Evolutionary conservation across 2,329 filamentous ascomycete species (phyloP).

Genomic region (Venturia aucupariae): DNA sequence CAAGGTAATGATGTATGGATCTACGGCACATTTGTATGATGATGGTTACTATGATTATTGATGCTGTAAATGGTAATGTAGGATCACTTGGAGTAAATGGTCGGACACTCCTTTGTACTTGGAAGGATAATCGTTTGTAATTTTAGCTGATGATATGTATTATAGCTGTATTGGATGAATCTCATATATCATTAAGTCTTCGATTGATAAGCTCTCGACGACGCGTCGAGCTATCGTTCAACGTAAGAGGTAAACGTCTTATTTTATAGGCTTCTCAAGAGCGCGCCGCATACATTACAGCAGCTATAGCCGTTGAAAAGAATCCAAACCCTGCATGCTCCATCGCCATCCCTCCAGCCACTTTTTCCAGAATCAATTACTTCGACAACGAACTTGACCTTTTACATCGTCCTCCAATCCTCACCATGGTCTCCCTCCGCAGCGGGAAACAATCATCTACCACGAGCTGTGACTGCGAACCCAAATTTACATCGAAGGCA

Average conservation of each 20-base stretch:
- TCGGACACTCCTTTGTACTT: neutral
- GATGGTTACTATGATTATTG: neutral
- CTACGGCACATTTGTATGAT: neutral
- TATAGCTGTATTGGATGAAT: neutral
- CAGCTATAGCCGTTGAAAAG: too few species aligned
- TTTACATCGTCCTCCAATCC: neutral
- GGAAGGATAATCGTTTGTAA: neutral
- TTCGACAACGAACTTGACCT: too few species aligned
- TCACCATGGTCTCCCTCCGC: neutral
- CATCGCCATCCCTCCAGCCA: too few species aligned
- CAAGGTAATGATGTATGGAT: neutral
- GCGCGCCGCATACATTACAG: too few species aligned
- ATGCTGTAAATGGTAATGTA: neutral
- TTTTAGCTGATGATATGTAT: neutral
- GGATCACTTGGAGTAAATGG: neutral
- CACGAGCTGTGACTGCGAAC: neutral
- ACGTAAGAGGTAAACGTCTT: neutral
- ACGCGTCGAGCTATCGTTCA: neutral
- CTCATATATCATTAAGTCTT: neutral
- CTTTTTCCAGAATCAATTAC: too few species aligned
- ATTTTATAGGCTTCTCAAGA: too few species aligned
- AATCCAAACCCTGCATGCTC: too few species aligned
- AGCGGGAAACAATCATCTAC: neutral
- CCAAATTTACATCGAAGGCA: neutral
- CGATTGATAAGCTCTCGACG: neutral